Evolutionary conservation across 75 land plant species (phyloP), one percentile per base, ranked within the genome.

Genomic region (Pseudotsuga menziesii): DNA sequence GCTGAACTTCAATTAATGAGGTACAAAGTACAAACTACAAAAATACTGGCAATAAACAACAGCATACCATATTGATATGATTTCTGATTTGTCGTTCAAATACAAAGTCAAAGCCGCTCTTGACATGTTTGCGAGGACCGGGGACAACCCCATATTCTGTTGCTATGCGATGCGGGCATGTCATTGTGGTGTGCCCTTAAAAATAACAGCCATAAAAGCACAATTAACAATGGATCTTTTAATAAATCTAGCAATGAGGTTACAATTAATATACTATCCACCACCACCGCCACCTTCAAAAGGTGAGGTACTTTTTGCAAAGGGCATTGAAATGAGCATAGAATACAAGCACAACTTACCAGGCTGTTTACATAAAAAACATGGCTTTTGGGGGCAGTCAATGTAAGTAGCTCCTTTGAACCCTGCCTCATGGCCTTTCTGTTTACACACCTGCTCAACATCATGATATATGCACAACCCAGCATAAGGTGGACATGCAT

Each of bases 311-410:
- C 11, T 41, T 48, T 20, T 0, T 39, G 25, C 54, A 72, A 77
- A 48, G 52, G 26, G 58, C 74, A 36, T 39, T 52, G 26, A 41
- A 77, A 44, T 25, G 20, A 64, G 6, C 19, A 56, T 71, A 32
- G 15, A 58, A 66, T 19, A 19, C 22, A 36, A 71, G 55, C 48
- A 76, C 27, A 61, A 29, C 80, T 35, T 72, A 97, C 99, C 99
- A 74, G 99, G 99, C 80, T 81, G 76, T 82, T 94, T 97, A 82
- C 99, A 97, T 15, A 96, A 91, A 73, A 87, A 96, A 69, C 98
- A 96, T 7, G 99, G 99, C 76, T 87, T 92, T 83, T 86, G 92
- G 0, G 99, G 98, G 79, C 99, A 97, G 67, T 97, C 98, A 54
- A 97, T 81, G 78, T 97, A 97, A 13, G 93, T 87, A 41, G 98